Evolutionary conservation across 208 protist species (phyloP).

Genomic region (Porcisia hertigi): DNA sequence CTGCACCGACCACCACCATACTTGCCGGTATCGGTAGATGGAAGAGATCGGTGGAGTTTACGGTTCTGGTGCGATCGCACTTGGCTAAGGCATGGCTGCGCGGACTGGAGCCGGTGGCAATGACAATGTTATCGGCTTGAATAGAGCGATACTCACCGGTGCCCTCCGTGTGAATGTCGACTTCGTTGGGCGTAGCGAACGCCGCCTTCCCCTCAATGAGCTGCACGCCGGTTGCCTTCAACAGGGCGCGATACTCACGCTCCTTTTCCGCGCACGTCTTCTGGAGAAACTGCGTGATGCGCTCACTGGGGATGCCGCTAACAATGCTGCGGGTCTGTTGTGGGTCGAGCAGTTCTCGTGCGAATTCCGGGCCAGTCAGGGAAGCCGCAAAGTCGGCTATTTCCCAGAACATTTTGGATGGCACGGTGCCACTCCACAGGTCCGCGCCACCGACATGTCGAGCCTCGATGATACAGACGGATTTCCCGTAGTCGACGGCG

Average conservation of each 20-base stretch:
- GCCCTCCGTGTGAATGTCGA: slow-evolving; percentile 53
- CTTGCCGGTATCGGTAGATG: slow-evolving; percentile 53
- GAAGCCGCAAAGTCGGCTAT: slow-evolving; percentile 48
- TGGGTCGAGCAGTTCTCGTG: slow-evolving; percentile 41
- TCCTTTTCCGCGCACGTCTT: slow-evolving; percentile 43
- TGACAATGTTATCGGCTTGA: slow-evolving; percentile 69
- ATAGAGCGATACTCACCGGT: slow-evolving; percentile 58
- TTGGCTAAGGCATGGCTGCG: slow-evolving; percentile 41
- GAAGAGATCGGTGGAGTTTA: slow-evolving; percentile 63
- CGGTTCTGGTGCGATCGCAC: slow-evolving; percentile 41
- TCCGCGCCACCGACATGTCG: slow-evolving; percentile 60
- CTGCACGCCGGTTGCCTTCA: slow-evolving; percentile 49
- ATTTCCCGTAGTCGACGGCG: slow-evolving; percentile 50
- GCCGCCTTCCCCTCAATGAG: slow-evolving; percentile 59
- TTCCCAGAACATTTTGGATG: slow-evolving; percentile 76
- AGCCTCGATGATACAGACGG: slow-evolving; percentile 66
- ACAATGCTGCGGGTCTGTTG: slow-evolving; percentile 16
- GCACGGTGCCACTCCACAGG: slow-evolving; percentile 72
- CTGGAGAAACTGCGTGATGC: slow-evolving; percentile 41
- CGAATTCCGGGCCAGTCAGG: slow-evolving; percentile 28
- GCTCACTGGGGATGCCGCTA: slow-evolving; percentile 29
- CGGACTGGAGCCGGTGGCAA: slow-evolving; percentile 65
- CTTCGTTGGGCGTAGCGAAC: slow-evolving; percentile 52
- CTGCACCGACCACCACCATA: slow-evolving; percentile 73
- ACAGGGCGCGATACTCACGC: slow-evolving; percentile 27